These are phyloP conservation scores for Amaranthus cruentus DNA, from an alignment of 148 eudicot species.

Conservation along the genomic window DNA sequence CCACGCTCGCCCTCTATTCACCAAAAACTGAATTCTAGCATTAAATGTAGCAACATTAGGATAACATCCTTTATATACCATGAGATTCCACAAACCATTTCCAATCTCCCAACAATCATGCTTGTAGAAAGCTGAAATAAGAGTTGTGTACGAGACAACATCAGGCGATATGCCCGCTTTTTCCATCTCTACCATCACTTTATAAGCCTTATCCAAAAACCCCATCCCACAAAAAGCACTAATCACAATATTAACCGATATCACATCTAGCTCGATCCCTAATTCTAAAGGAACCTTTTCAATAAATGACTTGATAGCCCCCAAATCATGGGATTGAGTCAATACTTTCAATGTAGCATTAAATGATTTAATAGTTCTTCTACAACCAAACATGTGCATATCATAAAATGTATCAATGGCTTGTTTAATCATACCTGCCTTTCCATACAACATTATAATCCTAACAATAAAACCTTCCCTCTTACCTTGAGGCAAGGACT, in stretches of 20 bases:
- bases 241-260: slow-evolving; percentile 63
- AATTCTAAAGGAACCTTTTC: slow-evolving; percentile 36
- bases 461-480: slow-evolving; percentile 81
- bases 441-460: slow-evolving; percentile 81
- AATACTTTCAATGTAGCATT: slow-evolving; percentile 75
- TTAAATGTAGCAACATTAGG: slow-evolving; percentile 85
- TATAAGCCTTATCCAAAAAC: slow-evolving; percentile 49
- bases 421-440: slow-evolving; percentile 62
- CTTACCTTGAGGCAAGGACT: slow-evolving; percentile 66
- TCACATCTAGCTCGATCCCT: slow-evolving; percentile 49
- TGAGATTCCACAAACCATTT: slow-evolving; percentile 85
- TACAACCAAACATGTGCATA: slow-evolving; percentile 71
- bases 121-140: slow-evolving; percentile 68
- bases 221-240: slow-evolving; percentile 64
- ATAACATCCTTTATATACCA: slow-evolving; percentile 61
- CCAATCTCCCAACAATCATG: slow-evolving; percentile 50
- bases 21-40: slow-evolving; percentile 77
- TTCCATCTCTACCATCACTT: slow-evolving; percentile 62
- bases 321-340: slow-evolving; percentile 43
- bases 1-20: slow-evolving; percentile 61
- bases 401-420: slow-evolving; percentile 60
- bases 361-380: slow-evolving; percentile 61
- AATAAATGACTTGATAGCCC: slow-evolving; percentile 41
- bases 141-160: slow-evolving; percentile 74
- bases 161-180: slow-evolving; percentile 56